Conservation (phyloP, 2,329 filamentous ascomycete species). For the Apiospora rasikravindrae region DNA sequence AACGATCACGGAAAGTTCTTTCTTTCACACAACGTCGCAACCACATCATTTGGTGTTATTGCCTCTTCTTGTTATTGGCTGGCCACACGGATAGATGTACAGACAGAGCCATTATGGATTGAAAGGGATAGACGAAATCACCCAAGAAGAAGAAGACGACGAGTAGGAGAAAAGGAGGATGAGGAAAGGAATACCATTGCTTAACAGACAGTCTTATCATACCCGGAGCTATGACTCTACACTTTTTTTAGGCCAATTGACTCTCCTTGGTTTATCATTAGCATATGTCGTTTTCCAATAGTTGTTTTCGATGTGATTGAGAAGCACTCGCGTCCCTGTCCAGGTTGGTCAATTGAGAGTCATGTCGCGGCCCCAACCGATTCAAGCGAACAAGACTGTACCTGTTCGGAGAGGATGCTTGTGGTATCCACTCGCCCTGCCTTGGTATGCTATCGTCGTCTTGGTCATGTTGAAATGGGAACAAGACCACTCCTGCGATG, state of each 20-base stretch:
- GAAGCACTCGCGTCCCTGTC: background rate
- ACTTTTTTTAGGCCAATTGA: background rate
- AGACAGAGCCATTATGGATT: background rate
- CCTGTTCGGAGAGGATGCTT: background rate
- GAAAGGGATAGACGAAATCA: background rate
- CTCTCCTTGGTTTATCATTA: background rate
- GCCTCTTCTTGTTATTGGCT: background rate
- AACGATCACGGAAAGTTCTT: background rate
- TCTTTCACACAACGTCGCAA: background rate
- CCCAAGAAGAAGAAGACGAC: background rate
- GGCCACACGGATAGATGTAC: background rate
- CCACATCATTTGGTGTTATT: background rate
- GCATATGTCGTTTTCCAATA: background rate
- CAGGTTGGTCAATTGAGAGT: background rate
- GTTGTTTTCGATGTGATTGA: background rate
- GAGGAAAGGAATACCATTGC: background rate
- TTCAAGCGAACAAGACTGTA: background rate
- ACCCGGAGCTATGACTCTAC: slow-evolving; percentile 12
- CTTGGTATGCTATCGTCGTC: background rate
- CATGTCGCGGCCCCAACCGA: background rate
- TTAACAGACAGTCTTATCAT: slow-evolving; percentile 8
- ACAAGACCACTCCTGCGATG: background rate
- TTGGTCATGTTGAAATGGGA: background rate
- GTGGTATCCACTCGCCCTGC: background rate
- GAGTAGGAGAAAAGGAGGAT: too few relatives aligned